Conservation (phyloP, 371 early-diverging fungal species). For the Zopfochytrium polystomum region DNA sequence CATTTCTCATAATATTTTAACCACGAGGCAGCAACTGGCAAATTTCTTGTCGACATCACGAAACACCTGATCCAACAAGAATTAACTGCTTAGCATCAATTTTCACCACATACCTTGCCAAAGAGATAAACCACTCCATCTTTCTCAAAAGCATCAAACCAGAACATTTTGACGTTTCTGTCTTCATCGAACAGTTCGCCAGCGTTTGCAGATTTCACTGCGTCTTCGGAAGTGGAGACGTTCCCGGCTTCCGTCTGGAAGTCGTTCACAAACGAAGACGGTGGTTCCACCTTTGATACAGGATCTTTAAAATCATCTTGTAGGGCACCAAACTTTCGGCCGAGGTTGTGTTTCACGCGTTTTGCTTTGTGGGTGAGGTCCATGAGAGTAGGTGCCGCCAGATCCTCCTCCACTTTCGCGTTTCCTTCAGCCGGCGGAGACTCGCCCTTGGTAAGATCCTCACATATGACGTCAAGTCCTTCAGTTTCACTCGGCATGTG, state of each 20-base stretch:
- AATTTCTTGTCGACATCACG: constrained; percentile 44
- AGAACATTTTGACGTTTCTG: constrained; percentile 63
- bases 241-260: background rate
- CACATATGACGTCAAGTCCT: too few relatives aligned
- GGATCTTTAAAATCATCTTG: background rate
- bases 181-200: constrained; percentile 53
- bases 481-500: too few relatives aligned
- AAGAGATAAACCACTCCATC: constrained; percentile 82
- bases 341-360: background rate
- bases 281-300: constrained; percentile 10
- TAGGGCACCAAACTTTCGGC: background rate
- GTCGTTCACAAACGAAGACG: background rate
- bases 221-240: background rate
- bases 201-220: background rate
- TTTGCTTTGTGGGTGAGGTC: background rate
- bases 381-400: background rate
- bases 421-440: background rate
- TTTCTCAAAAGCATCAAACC: constrained; percentile 90
- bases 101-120: constrained; percentile 69
- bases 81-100: background rate
- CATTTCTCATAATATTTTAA: constrained; percentile 77
- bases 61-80: constrained; percentile 15
- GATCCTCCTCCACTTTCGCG: background rate
- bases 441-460: background rate
- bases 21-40: constrained; percentile 80